Base-by-base conservation (phyloP, 116 monocot genomes). In the Posidonia oceanica region DNA sequence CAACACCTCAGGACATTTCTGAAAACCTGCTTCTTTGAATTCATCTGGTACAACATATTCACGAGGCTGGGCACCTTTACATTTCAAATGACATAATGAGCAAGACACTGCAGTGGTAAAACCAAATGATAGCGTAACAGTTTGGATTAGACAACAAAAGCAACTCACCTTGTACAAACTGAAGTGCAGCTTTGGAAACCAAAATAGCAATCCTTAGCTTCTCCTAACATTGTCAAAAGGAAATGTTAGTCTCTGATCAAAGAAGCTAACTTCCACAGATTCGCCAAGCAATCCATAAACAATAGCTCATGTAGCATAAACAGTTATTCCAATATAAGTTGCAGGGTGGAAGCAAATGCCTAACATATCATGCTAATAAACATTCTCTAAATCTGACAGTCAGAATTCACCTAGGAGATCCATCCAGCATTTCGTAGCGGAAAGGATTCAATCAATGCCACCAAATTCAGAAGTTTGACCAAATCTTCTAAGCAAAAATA, bases 101-200 rank as follows among this genome's bases (percentile, higher is more conserved):
- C 7, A 12, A 10, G 12, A 12, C 11, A 48, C 7, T 48, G 7
- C 48, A 10, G 48, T 48, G 48, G 48, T 61, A 61, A 61, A 61
- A 61, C 21, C 36, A 12, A 22, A 39, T 36, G 15, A 39, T 16
- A 16, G 29, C 15, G 39, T 39, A 41, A 64, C 3, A 6, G 6
- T 17, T n/a, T 39, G 4, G 61, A 4, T 13, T 36, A 4, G 3
- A 61, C 18, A 61, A 61, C 21, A 3, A 10, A 22, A 36, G 22
- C 22, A 22, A 29, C 14, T 39, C 80, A 83, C 89, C 83, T 70
- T 83, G 75, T 64, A 84, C 65, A 65, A 81, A 82, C 39, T 79
- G 67, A 68, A 86, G 79, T 48, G 90, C 84, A 59, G 83, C 86
- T 74, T 84, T 84, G 29, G 84, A 83, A 37, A 83, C 80, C 63